A percentile compares a stretch with the other conserved stretches of the same genome.
phyloP scores from a whole-genome alignment of 208 protist species.

The Wallacemonas sp. region DNA sequence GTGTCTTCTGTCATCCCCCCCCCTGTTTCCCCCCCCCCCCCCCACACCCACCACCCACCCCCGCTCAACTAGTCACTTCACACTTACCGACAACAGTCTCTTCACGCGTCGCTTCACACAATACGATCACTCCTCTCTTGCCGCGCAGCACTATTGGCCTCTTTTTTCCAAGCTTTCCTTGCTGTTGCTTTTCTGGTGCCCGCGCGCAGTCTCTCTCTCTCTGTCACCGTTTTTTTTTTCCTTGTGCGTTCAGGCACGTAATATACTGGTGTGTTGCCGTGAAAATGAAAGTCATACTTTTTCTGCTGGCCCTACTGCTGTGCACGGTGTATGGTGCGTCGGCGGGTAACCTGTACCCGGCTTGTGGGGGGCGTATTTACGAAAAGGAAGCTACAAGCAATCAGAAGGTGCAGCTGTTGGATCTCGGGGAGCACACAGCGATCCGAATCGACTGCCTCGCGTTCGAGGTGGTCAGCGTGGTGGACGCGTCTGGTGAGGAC shows the following conservation, averaged over 20 bases:
- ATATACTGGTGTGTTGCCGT: neutral
- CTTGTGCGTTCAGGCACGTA: neutral
- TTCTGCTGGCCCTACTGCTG: conserved; percentile 15
- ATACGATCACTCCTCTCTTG: too few species aligned
- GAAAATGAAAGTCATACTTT: conserved; percentile 4
- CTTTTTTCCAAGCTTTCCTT: neutral
- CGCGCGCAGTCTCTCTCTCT: too few species aligned
- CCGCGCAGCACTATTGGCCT: too few species aligned
- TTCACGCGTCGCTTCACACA: too few species aligned
- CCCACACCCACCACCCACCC: too few species aligned
- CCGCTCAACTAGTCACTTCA: too few species aligned
- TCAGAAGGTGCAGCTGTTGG: conserved; percentile 17
- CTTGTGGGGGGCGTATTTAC: conserved; percentile 34
- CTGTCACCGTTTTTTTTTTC: neutral
- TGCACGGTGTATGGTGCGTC: neutral
- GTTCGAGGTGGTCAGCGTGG: conserved; percentile 53
- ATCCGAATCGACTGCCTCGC: conserved; percentile 58
- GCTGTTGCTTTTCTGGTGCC: neutral
- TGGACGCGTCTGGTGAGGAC: conserved; percentile 18
- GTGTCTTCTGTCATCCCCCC: too few species aligned
- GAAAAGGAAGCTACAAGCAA: conserved; percentile 13
- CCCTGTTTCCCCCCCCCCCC: too few species aligned
- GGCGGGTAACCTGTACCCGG: conserved; percentile 47
- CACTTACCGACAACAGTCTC: too few species aligned
- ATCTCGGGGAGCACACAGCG: conserved; percentile 1